Percentiles rank a stretch among this genome's conserved stretches.
Conservation (phyloP, 108 stramenopile genomes). For the Bacterosira constricta region DNA sequence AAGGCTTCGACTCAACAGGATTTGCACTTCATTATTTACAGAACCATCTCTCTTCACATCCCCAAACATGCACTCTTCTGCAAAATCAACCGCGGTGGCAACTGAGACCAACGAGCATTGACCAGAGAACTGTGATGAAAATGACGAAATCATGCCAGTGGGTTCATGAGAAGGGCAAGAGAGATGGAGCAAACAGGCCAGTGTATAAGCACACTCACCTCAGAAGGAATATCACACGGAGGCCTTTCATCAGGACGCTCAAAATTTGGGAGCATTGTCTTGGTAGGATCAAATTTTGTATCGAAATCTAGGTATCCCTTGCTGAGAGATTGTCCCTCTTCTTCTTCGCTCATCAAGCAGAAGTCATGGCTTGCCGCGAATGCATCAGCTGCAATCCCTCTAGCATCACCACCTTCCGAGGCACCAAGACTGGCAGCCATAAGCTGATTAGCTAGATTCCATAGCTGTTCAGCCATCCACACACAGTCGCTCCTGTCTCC, state of each 20-base stretch:
- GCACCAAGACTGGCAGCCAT: conserved; percentile 12
- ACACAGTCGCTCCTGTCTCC: conserved; percentile 39
- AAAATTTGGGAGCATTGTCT: conserved; percentile 24
- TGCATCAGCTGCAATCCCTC: conserved; percentile 36
- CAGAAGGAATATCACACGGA: conserved; percentile 38
- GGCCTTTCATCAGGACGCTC: background rate
- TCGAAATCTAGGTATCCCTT: conserved; percentile 47
- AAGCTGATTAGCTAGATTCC: conserved; percentile 41
- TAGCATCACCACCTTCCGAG: background rate
- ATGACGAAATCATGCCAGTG: background rate
- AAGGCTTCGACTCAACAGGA: conserved; percentile 3
- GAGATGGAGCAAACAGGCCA: background rate
- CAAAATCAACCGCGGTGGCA: conserved; percentile 39
- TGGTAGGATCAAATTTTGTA: conserved; percentile 24
- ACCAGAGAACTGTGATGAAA: conserved; percentile 21
- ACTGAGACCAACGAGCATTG: conserved; percentile 49
- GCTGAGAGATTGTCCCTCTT: conserved; percentile 38
- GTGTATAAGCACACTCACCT: background rate
- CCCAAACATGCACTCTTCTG: background rate
- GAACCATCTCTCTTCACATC: background rate
- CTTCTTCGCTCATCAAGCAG: conserved; percentile 51
- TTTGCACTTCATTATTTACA: background rate
- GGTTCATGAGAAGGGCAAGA: background rate
- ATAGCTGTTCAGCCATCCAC: conserved; percentile 39
- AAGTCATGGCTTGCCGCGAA: conserved; percentile 58